phyloP scores from a whole-genome alignment of 805 yeast genomes.

The Yamadazyma akitaensis region DNA sequence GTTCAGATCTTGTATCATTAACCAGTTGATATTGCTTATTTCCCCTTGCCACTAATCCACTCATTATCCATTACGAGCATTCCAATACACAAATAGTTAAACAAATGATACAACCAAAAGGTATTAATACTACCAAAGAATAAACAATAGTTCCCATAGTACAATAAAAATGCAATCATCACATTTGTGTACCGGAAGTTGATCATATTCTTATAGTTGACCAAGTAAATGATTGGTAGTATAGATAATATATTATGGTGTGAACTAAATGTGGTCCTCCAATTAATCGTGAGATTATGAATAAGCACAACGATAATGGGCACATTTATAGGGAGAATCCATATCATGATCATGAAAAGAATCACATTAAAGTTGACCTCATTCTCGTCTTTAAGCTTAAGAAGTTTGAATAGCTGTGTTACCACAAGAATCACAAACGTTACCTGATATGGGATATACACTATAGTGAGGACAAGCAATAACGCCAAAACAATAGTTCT shows the following conservation, averaged over 20 bases:
- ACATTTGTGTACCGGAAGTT: slow-evolving; percentile 1
- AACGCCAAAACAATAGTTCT: slow-evolving; percentile 5
- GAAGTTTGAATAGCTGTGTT: slow-evolving; percentile 54
- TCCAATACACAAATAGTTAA: slow-evolving; percentile 63
- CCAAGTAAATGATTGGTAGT: slow-evolving; percentile 55
- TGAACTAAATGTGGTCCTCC: slow-evolving; percentile 83
- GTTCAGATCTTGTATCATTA: no score
- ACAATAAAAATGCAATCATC: slow-evolving; percentile 36
- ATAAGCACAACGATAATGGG: slow-evolving; percentile 80
- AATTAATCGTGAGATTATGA: slow-evolving; percentile 70
- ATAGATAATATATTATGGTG: slow-evolving; percentile 82
- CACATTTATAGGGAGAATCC: slow-evolving; percentile 74
- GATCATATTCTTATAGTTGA: slow-evolving; percentile 10
- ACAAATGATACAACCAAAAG: slow-evolving; percentile 79
- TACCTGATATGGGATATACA: slow-evolving; percentile 79
- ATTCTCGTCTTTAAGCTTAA: slow-evolving; percentile 28
- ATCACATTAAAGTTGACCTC: slow-evolving; percentile 61
- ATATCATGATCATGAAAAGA: slow-evolving; percentile 61
- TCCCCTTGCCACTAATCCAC: background rate
- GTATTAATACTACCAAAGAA: slow-evolving; percentile 77
- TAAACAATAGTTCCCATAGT: slow-evolving; percentile 58
- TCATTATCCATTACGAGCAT: slow-evolving; percentile 17
- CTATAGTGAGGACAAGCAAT: slow-evolving; percentile 8
- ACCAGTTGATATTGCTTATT: background rate
- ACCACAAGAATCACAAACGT: slow-evolving; percentile 60